Base-by-base conservation (phyloP, 2,329 filamentous ascomycete genomes). In the Penicillium sp. region DNA sequence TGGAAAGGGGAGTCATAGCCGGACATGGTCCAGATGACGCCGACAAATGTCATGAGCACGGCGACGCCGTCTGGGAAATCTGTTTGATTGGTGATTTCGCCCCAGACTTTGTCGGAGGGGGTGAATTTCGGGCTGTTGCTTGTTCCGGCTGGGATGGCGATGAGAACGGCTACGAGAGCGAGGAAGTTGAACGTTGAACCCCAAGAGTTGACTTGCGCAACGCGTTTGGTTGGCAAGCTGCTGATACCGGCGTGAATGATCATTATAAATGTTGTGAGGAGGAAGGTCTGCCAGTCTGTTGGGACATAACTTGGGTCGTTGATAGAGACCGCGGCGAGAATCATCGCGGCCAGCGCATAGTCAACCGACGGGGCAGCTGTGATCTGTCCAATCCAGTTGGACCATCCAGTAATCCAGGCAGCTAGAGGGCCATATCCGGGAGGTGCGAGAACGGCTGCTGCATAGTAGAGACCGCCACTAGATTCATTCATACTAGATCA, bases 181-280 rank as follows among this genome's bases (percentile, higher is more conserved):
- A 88, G 70, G 66, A 91, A 85, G 71, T 91, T 91, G 75, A 91
- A 84, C 0, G 81, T 85, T 9, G 86, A 89, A 11, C 88, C 88
- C 44, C 81, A 83, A 0, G 86, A 87, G 69, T 90, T 91, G 75
- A 89, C 84, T 24, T 80, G 77, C 1, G 87, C 88, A 52, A 91
- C 83, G 83, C 85, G 89, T 44, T 82, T 79, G 0, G 88, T 91
- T 5, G 88, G 86, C 77, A 90, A 83, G 39, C 85, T 88, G 50
- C 86, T 88, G 66, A 91, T 86, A 56, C 75, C 77, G 8, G 78
- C 83, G 68, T 91, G 88, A 21, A 89, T 76, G 24, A 89, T 69
- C 85, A 90, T 87, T 58, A 91, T 78, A 43, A 87, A 75, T 3
- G 82, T 76, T 0, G 87, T 88, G 11, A 91, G 76, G 19, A 91